Conservation (phyloP, 331 rosid species). For the Acacia concinna region DNA sequence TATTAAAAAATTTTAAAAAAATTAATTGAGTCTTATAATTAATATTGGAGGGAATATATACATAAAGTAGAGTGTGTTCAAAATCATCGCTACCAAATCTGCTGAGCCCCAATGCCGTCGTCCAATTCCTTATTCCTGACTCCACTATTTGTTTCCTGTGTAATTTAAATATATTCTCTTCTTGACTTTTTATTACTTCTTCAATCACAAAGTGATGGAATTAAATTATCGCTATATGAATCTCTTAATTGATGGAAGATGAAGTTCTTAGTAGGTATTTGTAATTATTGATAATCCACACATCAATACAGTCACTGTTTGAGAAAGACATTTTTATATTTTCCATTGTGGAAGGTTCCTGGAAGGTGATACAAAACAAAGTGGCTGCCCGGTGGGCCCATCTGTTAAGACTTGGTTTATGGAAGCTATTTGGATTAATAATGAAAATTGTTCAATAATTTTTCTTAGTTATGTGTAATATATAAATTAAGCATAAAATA, state of each 20-base stretch:
- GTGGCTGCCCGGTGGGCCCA: not conserved
- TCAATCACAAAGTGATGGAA: not conserved
- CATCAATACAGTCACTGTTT: not conserved
- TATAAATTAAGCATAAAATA: too few species aligned
- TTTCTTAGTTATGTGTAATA: too few species aligned
- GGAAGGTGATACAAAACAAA: not conserved
- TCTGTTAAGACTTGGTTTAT: not conserved
- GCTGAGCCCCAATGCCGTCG: not conserved
- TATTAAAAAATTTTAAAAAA: too few species aligned
- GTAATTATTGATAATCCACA: not conserved
- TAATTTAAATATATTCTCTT: not conserved
- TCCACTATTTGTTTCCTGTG: not conserved
- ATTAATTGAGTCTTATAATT: too few species aligned
- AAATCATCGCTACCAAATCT: not conserved
- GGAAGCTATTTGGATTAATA: not conserved
- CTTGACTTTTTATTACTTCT: not conserved
- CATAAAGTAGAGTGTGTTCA: not conserved
- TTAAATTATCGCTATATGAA: not conserved
- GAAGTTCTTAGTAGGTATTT: not conserved
- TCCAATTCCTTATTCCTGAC: not conserved
- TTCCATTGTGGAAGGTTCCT: not conserved
- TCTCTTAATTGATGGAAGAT: too few species aligned
- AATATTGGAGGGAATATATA: too few species aligned
- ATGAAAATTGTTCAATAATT: too few species aligned
- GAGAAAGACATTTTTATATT: not conserved